A percentile compares a stretch with the other conserved stretches of the same genome.
Conservation (phyloP, 768 basidiomycete species). For the Coprinopsis strossmayeri region DNA sequence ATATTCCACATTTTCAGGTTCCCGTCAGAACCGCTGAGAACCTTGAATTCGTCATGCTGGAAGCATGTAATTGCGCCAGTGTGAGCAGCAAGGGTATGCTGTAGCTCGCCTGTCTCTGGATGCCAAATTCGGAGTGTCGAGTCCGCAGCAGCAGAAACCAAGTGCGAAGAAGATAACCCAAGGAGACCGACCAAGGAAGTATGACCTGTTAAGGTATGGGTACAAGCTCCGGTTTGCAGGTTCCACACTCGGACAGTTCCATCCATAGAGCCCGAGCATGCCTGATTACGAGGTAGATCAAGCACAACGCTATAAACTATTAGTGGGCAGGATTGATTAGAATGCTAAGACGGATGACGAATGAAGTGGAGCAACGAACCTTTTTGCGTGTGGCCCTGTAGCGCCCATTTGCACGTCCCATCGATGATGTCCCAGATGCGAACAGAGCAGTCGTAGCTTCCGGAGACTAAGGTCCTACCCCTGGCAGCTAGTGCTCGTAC, state of each 20-base stretch:
- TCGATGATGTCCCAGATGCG: constrained; percentile 93
- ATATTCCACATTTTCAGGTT: constrained; percentile 98
- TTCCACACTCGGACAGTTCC: constrained; percentile 96
- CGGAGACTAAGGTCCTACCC: constrained; percentile 86
- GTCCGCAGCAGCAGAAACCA: constrained; percentile 96
- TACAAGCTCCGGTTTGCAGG: constrained; percentile 71
- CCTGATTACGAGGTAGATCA: constrained; percentile 79
- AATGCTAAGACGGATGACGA: not conserved
- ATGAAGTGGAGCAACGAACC: constrained; percentile 40
- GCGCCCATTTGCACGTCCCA: constrained; percentile 72
- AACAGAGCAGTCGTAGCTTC: constrained; percentile 93
- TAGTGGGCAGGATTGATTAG: no score
- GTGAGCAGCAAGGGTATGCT: constrained; percentile 82
- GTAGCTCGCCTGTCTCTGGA: constrained; percentile 72
- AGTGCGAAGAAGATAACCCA: constrained; percentile 79
- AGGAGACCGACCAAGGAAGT: constrained; percentile 93
- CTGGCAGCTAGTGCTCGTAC: constrained; percentile 90
- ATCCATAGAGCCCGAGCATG: constrained; percentile 98
- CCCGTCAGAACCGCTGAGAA: constrained; percentile 92
- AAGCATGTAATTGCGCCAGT: constrained; percentile 99
- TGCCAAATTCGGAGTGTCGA: constrained; percentile 95
- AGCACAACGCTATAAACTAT: constrained; percentile 93
- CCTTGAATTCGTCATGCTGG: constrained; percentile 97
- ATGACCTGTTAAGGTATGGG: constrained; percentile 81
- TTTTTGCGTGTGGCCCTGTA: constrained; percentile 89